Conservation (phyloP, 768 basidiomycete species). For the Auricularia cornea region DNA sequence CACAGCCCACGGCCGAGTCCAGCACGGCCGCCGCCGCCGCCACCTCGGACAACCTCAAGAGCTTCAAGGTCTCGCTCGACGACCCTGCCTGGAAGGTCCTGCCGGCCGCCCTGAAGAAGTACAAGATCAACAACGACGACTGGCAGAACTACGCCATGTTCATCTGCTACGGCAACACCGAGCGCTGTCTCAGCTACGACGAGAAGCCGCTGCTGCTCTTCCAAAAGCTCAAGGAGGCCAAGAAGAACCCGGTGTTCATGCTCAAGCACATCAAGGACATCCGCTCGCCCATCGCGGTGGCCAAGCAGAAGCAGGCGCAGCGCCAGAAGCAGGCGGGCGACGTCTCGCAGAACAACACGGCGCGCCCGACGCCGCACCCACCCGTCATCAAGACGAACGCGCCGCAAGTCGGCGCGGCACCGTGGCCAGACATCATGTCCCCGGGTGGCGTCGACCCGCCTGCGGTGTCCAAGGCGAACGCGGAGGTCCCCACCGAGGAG, state of each 20-base stretch:
- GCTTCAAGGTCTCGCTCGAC: conserved; percentile 95
- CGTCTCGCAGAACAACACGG: neutral
- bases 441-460: conserved; percentile 27
- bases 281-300: conserved; percentile 92
- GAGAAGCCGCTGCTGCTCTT: conserved; percentile 96
- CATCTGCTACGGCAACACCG: conserved; percentile 93
- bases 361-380: conserved; percentile 1
- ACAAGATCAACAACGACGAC: conserved; percentile 96
- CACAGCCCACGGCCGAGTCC: conserved; percentile 3
- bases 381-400: conserved; percentile 5
- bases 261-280: conserved; percentile 95
- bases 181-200: conserved; percentile 93
- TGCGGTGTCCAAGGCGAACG: conserved; percentile 17
- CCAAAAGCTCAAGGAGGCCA: conserved; percentile 93
- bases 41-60: conserved; percentile 61
- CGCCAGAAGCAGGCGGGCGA: conserved; percentile 25
- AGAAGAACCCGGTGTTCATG: conserved; percentile 99
- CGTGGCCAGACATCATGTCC: conserved; percentile 66
- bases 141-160: conserved; percentile 99
- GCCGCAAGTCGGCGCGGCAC: neutral
- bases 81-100: conserved; percentile 99
- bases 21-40: neutral
- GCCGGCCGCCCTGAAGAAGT: conserved; percentile 96
- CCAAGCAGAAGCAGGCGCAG: conserved; percentile 90
- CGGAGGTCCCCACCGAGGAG: conserved; percentile 27